Conservation (phyloP, 805 yeast species). For the Cyberlindnera xishuangbannaensis region DNA sequence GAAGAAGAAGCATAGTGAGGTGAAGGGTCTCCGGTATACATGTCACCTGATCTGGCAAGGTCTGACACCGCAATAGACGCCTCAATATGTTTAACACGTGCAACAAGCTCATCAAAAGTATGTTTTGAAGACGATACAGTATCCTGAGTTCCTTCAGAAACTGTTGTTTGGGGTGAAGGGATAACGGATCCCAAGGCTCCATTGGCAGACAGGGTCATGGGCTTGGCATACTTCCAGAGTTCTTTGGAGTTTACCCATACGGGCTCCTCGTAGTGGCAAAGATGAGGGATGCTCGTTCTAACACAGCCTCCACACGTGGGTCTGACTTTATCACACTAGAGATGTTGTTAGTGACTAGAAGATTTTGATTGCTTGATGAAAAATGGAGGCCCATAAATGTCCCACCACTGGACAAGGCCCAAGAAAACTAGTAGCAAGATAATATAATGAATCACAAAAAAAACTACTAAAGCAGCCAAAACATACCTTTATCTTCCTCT, state of each 20-base stretch:
- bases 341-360: no score
- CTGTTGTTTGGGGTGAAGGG: no score
- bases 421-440: no score
- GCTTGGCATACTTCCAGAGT: slow-evolving; percentile 33
- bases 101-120: slow-evolving; percentile 30
- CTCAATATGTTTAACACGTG: slow-evolving; percentile 41
- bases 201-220: no score
- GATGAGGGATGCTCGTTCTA: slow-evolving; percentile 49
- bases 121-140: slow-evolving; percentile 3
- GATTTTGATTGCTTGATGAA: slow-evolving; percentile 2
- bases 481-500: slow-evolving; percentile 35
- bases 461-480: no score
- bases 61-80: slow-evolving; percentile 36
- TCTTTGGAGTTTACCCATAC: slow-evolving; percentile 49
- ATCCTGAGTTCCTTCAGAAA: no score
- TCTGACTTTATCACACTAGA: slow-evolving; percentile 37
- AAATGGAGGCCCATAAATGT: no score
- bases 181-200: no score
- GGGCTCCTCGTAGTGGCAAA: slow-evolving; percentile 53
- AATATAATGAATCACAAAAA: no score
- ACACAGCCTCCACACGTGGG: slow-evolving; percentile 52
- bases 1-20: neutral
- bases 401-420: no score
- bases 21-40: neutral
- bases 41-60: slow-evolving; percentile 12